phyloP scores from a whole-genome alignment of 2,329 filamentous ascomycete genomes.

The Xylariaceae sp. region DNA sequence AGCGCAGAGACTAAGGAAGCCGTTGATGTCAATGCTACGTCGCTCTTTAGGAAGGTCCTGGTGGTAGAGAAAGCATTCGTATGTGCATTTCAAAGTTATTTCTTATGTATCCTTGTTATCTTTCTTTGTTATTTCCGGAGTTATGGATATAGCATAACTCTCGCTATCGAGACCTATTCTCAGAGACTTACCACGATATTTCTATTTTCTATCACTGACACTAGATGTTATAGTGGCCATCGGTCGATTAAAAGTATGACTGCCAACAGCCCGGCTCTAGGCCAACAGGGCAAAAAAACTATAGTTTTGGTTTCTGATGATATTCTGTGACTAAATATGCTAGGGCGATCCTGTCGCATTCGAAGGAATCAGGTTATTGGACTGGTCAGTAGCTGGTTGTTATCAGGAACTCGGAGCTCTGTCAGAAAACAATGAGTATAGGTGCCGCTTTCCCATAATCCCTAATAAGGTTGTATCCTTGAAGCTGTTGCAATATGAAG shows the following conservation, averaged over 20 bases:
- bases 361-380: no score
- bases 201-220: background rate
- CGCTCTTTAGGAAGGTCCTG: slow-evolving; percentile 54
- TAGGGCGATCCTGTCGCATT: no score
- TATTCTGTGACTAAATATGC: background rate
- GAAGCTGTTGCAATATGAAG: no score
- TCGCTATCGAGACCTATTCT: background rate
- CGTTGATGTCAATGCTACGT: slow-evolving; percentile 44
- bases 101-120: background rate
- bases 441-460: no score
- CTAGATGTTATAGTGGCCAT: background rate
- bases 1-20: slow-evolving; percentile 36
- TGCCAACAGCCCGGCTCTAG: background rate
- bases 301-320: background rate
- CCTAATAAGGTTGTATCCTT: no score
- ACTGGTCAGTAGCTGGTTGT: no score
- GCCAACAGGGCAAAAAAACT: no score
- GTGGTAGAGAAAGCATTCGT: slow-evolving; percentile 58
- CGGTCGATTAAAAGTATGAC: background rate
- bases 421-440: no score
- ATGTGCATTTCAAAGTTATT: background rate
- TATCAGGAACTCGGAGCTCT: no score
- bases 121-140: background rate
- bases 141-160: background rate
- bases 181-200: background rate